Evolutionary conservation across 306 rosid species (phyloP), one percentile per base, ranked within the genome.

Genomic region (Quercus parvula): DNA sequence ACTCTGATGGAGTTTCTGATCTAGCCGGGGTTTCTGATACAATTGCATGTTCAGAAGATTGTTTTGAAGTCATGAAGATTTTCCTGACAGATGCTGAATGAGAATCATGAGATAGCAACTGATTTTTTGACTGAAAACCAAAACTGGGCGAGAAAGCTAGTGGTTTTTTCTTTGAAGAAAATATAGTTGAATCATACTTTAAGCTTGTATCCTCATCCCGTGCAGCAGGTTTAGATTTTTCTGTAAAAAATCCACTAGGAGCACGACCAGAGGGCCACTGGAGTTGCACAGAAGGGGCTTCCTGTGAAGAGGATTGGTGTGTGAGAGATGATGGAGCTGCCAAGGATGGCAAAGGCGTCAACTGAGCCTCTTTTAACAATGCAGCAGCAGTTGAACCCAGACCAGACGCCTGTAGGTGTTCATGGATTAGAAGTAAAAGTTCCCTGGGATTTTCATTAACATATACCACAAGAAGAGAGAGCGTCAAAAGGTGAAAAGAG

Each of bases 391-490:
- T 79, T 67, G 85, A 44, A 38, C 77, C 71, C 87, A 93, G 85
- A 20, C 99, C 99, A 84, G 94, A 93, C 81, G 99, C 99, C 83
- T 90, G 97, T 38, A 96, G 90, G 86, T 96, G 99, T 81, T 96
- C 99, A 58, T 96, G 99, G 77, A 96, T 90, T 68, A 96, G 82
- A 30, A 90, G 98, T 79, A 96, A 71, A 38, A 96, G 98, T 75
- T 96, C 99, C 93, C 99, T 96, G 90, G 81, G 78, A 71, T 82
- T 75, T 75, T 75, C 71, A 33, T 71, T 49, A 54, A 76, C 35
- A 58, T 41, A 41, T 77, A 15, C 72, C 52, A 87, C 27, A 71
- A 27, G 70, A 55, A 79, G 54, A 67, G 49, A 71, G 77, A 66
- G 38, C 20, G 76, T 83, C 71, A 82, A 78, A 78, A 55, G 15